These are phyloP conservation scores for Isatis tinctoria DNA, from an alignment of 345 rosid genomes.

Conservation along the genomic window DNA sequence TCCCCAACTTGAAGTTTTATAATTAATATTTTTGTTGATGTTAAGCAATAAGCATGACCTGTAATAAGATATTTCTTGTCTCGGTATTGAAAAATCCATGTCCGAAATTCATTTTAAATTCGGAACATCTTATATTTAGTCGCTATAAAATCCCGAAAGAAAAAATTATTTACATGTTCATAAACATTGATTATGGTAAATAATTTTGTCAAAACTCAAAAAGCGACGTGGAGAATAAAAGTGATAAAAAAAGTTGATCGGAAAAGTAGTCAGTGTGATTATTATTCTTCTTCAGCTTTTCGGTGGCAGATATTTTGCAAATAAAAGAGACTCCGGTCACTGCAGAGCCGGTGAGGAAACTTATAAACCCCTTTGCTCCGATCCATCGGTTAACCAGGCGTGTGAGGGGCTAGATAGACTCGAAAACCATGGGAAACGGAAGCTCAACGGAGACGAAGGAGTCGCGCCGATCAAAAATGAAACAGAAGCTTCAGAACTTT, in stretches of 20 bases:
- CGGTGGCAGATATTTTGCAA: neutral
- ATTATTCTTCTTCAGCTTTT: neutral
- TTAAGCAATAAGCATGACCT: neutral
- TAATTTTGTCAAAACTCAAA: neutral
- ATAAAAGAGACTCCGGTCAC: constrained; percentile 1
- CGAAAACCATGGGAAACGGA: constrained; percentile 29
- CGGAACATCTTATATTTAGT: neutral
- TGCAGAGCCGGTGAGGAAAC: neutral
- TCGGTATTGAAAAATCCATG: neutral
- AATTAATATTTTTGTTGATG: neutral
- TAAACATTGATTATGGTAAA: neutral
- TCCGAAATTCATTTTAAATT: neutral
- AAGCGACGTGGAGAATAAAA: neutral
- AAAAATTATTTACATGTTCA: too few species aligned
- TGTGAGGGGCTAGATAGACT: neutral
- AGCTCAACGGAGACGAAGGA: constrained; percentile 31
- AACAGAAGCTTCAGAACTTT: constrained; percentile 46
- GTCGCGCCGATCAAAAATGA: constrained; percentile 41
- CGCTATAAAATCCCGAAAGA: too few species aligned
- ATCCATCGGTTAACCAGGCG: neutral
- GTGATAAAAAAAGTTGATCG: too few species aligned
- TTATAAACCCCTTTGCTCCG: neutral
- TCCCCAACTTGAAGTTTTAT: neutral
- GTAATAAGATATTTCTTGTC: neutral
- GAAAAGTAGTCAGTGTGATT: too few species aligned